Evolutionary conservation across 176 grass and related monocot genomes (phyloP).

Genomic region (Oryza meyeriana): DNA sequence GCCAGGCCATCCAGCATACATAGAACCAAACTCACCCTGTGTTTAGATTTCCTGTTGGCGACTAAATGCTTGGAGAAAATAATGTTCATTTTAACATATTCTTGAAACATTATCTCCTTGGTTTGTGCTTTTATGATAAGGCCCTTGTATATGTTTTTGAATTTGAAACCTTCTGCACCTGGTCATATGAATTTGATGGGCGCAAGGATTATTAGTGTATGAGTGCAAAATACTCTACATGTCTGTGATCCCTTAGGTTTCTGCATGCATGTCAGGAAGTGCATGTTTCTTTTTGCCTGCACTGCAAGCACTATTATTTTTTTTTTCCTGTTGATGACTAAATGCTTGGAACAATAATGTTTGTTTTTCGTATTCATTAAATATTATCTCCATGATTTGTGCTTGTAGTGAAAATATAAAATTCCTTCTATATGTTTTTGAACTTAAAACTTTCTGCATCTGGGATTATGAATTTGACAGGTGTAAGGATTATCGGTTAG

Average conservation of each 20-base stretch:
- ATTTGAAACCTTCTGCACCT: no score
- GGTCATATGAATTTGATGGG: no score
- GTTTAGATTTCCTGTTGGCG: background rate
- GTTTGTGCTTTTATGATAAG: no score
- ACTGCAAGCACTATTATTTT: background rate
- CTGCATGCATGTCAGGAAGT: no score
- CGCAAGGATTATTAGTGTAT: no score
- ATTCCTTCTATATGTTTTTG: background rate
- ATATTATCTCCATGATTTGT: background rate
- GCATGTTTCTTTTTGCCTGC: no score
- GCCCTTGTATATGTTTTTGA: no score
- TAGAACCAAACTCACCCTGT: background rate
- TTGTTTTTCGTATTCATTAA: background rate
- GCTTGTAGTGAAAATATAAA: background rate
- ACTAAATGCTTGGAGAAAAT: no score
- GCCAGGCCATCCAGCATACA: background rate
- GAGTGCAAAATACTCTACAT: no score
- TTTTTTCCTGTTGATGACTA: background rate
- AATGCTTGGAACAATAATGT: background rate
- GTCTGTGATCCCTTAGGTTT: no score
- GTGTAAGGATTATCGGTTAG: background rate
- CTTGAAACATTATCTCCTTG: background rate
- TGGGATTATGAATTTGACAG: background rate
- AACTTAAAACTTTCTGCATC: background rate
- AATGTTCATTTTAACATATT: background rate